Percentiles rank a stretch among this genome's conserved stretches.
These are phyloP conservation scores for Crepidotus variabilis DNA, from an alignment of 768 basidiomycete species.

Conservation along the genomic window DNA sequence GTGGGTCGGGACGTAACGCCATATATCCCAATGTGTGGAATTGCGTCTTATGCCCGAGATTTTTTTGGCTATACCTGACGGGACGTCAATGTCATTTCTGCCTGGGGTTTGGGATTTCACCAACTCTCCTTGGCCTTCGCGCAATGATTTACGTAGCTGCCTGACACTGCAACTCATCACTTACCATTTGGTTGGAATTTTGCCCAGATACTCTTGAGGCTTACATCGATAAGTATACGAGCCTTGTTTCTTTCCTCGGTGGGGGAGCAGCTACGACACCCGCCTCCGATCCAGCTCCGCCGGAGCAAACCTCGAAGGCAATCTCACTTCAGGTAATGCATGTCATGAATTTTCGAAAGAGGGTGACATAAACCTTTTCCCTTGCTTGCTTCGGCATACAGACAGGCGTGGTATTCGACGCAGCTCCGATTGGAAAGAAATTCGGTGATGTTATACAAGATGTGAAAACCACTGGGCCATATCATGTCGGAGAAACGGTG, in stretches of 20 bases:
- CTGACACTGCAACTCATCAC: neutral
- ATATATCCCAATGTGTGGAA: neutral
- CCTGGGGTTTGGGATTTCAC: neutral
- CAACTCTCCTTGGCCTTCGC: no score
- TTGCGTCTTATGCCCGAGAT: neutral
- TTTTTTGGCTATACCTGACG: neutral
- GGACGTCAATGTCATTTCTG: neutral
- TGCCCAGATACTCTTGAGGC: conserved; percentile 68
- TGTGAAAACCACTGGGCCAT: conserved; percentile 43
- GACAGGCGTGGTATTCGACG: conserved; percentile 63
- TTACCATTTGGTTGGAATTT: conserved; percentile 6
- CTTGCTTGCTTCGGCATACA: conserved; percentile 19
- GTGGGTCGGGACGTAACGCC: neutral
- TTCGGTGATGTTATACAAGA: conserved; percentile 64
- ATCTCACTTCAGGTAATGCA: conserved; percentile 60
- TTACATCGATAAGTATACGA: conserved; percentile 72
- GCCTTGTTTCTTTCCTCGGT: conserved; percentile 59
- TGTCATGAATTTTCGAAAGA: conserved; percentile 2
- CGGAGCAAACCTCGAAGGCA: conserved; percentile 59
- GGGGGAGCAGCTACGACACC: conserved; percentile 45
- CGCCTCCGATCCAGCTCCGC: conserved; percentile 60
- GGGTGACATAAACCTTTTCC: neutral
- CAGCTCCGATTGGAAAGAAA: conserved; percentile 45
- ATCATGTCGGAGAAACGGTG: conserved; percentile 56
- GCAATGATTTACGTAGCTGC: no score